Percentiles rank a stretch among this genome's conserved stretches.
phyloP scores from a whole-genome alignment of 805 yeast species.

The Candida easanensis region DNA sequence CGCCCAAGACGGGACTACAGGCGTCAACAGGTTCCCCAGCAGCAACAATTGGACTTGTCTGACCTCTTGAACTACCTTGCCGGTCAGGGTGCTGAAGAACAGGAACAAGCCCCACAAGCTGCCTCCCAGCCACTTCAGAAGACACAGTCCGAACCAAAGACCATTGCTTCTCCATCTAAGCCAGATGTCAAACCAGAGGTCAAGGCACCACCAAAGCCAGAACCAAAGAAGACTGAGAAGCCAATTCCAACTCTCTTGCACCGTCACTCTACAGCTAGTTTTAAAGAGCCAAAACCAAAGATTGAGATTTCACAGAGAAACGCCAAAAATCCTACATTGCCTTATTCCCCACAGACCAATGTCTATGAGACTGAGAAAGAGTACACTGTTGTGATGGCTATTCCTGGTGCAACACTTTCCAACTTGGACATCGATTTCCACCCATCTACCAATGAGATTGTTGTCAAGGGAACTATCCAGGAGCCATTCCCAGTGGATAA shows the following conservation, averaged over 20 bases:
- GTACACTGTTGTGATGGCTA: constrained; percentile 47
- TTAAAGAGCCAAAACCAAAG: constrained; percentile 27
- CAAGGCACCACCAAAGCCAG: constrained; percentile 6
- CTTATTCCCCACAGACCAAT: constrained; percentile 58
- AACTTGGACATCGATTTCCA: constrained; percentile 57
- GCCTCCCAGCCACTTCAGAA: not conserved
- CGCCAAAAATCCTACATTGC: constrained; percentile 32
- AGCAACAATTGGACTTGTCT: constrained; percentile 9
- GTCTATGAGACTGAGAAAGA: constrained; percentile 48
- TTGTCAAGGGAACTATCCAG: constrained; percentile 45
- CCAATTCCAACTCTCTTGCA: constrained; percentile 12
- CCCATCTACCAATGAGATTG: constrained; percentile 51
- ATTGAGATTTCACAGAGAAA: constrained; percentile 28
- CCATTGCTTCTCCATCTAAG: not conserved
- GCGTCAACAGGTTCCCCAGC: constrained; percentile 6
- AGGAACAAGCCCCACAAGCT: not conserved
- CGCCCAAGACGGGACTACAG: constrained; percentile 10
- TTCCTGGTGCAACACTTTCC: constrained; percentile 58
- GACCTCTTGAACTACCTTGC: constrained; percentile 12
- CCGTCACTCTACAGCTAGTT: constrained; percentile 24
- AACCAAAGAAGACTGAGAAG: constrained; percentile 4
- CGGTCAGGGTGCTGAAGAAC: constrained; percentile 2
- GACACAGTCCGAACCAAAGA: not conserved
- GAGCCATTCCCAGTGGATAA: constrained; percentile 24
- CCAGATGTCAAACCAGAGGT: not conserved